Conservation (phyloP, 768 basidiomycete genomes). For the Rhizopogon vinicolor region DNA sequence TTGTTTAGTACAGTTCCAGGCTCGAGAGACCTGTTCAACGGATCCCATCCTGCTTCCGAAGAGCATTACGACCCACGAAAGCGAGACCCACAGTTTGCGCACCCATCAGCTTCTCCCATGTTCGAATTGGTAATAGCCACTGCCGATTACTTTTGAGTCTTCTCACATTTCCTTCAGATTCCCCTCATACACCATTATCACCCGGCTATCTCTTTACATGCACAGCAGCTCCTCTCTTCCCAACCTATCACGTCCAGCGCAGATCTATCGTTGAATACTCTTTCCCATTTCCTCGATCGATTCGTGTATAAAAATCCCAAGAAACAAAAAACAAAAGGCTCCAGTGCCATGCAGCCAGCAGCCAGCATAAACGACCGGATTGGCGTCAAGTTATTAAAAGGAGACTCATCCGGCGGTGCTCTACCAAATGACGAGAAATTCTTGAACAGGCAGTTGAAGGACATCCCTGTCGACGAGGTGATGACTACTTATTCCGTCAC, state of each 20-base stretch:
- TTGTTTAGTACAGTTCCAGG: slow-evolving; percentile 46
- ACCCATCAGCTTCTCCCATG: slow-evolving; percentile 72
- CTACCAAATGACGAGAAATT: slow-evolving; percentile 75
- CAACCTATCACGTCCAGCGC: slow-evolving; percentile 76
- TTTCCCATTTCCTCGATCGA: slow-evolving; percentile 92
- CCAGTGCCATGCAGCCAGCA: slow-evolving; percentile 94
- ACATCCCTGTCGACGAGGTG: slow-evolving; percentile 87
- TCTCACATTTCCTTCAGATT: slow-evolving; percentile 37
- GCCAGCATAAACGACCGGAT: slow-evolving; percentile 56
- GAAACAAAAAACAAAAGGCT: slow-evolving; percentile 64
- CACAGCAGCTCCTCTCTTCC: slow-evolving; percentile 70
- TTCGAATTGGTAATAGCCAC: slow-evolving; percentile 78
- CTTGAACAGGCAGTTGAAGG: slow-evolving; percentile 59
- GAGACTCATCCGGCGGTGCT: slow-evolving; percentile 42
- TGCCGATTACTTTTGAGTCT: neutral
- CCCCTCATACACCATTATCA: slow-evolving; percentile 87
- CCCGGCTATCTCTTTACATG: slow-evolving; percentile 83
- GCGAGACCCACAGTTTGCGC: slow-evolving; percentile 83
- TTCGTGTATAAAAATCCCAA: slow-evolving; percentile 98
- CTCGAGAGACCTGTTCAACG: slow-evolving; percentile 41
- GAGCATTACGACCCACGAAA: slow-evolving; percentile 79
- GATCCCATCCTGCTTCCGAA: slow-evolving; percentile 21
- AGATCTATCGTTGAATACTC: slow-evolving; percentile 89
- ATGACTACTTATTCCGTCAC: slow-evolving; percentile 12
- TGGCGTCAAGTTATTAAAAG: slow-evolving; percentile 69